These are phyloP conservation scores for Lasiosphaeriaceae sp. DNA, from an alignment of 495 filamentous ascomycete species.

Conservation along the genomic window DNA sequence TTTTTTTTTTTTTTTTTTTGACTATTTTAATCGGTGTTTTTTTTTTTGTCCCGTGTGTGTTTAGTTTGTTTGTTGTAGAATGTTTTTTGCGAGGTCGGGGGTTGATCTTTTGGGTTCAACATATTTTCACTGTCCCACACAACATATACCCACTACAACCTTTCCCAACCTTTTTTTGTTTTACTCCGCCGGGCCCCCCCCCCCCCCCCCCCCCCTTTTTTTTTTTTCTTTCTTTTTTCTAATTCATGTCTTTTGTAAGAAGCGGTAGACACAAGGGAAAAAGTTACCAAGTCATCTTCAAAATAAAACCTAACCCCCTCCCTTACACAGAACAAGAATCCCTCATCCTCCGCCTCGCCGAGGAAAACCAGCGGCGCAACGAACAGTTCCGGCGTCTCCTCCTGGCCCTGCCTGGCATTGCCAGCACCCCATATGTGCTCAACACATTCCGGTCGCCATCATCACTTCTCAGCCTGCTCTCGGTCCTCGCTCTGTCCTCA, in stretches of 20 bases:
- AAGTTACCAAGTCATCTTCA: neutral
- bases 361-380: constrained; percentile 56
- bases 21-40: too few relatives aligned
- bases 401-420: constrained; percentile 52
- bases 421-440: constrained; percentile 50
- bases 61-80: neutral
- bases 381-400: constrained; percentile 55
- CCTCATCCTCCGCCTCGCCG: constrained; percentile 55
- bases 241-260: neutral
- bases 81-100: neutral
- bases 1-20: too few relatives aligned
- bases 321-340: constrained; percentile 60
- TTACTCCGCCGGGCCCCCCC: too few relatives aligned
- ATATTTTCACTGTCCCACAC: too few relatives aligned
- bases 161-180: too few relatives aligned
- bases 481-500: constrained; percentile 56
- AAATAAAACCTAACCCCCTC: neutral
- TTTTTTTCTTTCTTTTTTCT: neutral
- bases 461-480: constrained; percentile 34
- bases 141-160: too few relatives aligned
- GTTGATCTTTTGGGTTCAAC: neutral
- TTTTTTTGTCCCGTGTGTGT: too few relatives aligned
- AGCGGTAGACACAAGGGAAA: neutral
- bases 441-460: constrained; percentile 31
- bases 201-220: too few relatives aligned